Conservation (phyloP, 805 yeast genomes). For the Citeromyces nyonsensis region DNA sequence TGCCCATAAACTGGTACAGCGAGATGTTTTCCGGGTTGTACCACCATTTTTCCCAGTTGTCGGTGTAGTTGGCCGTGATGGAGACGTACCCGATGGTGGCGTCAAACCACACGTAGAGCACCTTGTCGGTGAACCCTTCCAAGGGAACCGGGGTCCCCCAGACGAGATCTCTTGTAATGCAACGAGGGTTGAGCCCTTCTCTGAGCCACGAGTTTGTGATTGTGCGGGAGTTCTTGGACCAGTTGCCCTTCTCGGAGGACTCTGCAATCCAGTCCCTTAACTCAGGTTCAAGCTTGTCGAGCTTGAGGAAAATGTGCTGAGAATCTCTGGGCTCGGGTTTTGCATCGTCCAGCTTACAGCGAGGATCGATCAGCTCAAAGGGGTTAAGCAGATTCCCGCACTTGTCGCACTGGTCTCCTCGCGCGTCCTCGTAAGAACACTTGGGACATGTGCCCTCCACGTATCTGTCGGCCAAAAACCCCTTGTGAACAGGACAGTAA, state of each 20-base stretch:
- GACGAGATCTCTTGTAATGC: slow-evolving; percentile 90
- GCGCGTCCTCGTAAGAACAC: slow-evolving; percentile 90
- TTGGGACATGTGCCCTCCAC: slow-evolving; percentile 97
- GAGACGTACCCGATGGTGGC: slow-evolving; percentile 95
- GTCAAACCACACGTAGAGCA: slow-evolving; percentile 96
- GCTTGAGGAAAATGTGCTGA: slow-evolving; percentile 69
- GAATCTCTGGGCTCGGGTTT: slow-evolving; percentile 72
- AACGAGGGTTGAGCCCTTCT: slow-evolving; percentile 85
- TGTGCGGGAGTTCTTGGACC: slow-evolving; percentile 86
- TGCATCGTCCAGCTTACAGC: slow-evolving; percentile 83
- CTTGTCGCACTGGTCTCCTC: slow-evolving; percentile 98
- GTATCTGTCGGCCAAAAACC: slow-evolving; percentile 88
- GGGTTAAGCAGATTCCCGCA: slow-evolving; percentile 89
- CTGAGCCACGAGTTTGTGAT: slow-evolving; percentile 90
- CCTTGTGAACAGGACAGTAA: slow-evolving; percentile 80
- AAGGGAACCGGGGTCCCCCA: slow-evolving; percentile 99
- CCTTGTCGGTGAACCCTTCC: slow-evolving; percentile 75
- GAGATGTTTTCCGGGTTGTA: slow-evolving; percentile 76
- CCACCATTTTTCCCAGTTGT: slow-evolving; percentile 90
- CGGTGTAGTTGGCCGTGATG: slow-evolving; percentile 85
- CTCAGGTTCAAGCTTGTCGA: slow-evolving; percentile 72
- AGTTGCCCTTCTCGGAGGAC: slow-evolving; percentile 56
- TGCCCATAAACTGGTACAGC: slow-evolving; percentile 96
- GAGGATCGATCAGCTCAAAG: slow-evolving; percentile 84
- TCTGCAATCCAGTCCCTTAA: slow-evolving; percentile 58